Conservation (phyloP, 108 stramenopile genomes). For the Cylindrotheca fusiformis region DNA sequence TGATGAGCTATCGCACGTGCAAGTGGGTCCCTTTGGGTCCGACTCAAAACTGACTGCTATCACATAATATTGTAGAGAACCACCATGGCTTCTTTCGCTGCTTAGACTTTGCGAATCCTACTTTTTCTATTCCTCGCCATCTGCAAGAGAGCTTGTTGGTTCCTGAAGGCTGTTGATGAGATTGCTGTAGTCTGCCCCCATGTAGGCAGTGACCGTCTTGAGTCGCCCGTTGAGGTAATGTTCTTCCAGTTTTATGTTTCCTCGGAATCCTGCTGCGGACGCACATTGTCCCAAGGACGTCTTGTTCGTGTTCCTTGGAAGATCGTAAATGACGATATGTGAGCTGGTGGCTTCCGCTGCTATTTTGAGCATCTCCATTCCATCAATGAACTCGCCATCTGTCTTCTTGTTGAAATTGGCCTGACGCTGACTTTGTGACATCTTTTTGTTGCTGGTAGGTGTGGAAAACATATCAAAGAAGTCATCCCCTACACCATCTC, state of each 20-base stretch:
- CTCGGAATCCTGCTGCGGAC: conserved; percentile 76
- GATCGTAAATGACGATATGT: conserved; percentile 67
- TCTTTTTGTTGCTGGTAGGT: conserved; percentile 6
- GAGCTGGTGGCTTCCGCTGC: conserved; percentile 71
- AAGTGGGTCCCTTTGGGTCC: not conserved
- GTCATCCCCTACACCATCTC: conserved; percentile 33
- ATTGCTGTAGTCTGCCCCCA: conserved; percentile 49
- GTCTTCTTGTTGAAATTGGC: conserved; percentile 38
- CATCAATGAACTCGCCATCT: conserved; percentile 50
- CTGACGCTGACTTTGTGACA: conserved; percentile 28
- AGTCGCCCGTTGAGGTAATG: conserved; percentile 84
- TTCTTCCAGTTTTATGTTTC: conserved; percentile 81
- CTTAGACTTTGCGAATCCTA: not conserved
- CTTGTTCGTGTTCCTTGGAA: conserved; percentile 78
- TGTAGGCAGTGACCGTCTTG: conserved; percentile 88
- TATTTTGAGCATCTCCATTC: conserved; percentile 62
- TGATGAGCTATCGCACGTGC: not conserved
- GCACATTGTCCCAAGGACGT: conserved; percentile 69
- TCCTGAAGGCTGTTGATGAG: conserved; percentile 16
- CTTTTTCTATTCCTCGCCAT: not conserved
- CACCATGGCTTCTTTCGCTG: too few species aligned
- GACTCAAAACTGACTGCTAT: not conserved
- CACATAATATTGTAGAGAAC: not conserved
- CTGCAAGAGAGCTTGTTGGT: not conserved
- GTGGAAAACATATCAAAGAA: conserved; percentile 47